Evolutionary conservation across 352 stramenopile species (phyloP), one percentile per base, ranked within the genome.

Genomic region (Globisporangium camurandrum): DNA sequence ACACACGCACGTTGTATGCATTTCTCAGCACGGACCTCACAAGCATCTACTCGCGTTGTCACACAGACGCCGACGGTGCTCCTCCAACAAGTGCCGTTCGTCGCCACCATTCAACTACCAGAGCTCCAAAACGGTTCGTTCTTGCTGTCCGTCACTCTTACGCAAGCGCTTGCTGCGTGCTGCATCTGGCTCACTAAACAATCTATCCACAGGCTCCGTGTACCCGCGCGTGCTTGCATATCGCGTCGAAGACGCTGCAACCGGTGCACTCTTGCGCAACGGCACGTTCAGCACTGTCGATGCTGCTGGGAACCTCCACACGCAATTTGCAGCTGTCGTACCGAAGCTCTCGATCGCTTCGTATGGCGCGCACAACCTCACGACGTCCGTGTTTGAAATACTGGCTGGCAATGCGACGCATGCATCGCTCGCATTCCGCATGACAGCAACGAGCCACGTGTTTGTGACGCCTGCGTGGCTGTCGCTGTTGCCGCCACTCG

Each of bases 381-480:
- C 66, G 23, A 84, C 75, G 1, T 34, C 30, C 30, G n/a, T n/a
- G n/a, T n/a, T n/a, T n/a, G 38, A 40, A 67, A 49, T 31, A 46
- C 20, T 27, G 22, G 20, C 22, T 12, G 36, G 17, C 20, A 12
- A 10, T 24, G 24, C 33, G 2, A 70, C 61, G 17, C 45, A 69
- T n/a, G 64, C 59, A 30, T 64, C 53, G 1, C 49, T 71, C n/a
- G 36, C 54, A 39, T 81, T 83, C 48, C 68, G 59, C 34, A 44
- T 58, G 2, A 71, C 62, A 16, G 24, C 66, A 20, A 72, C 61
- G 38, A 73, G 46, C 17, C 44, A 43, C 6, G 74, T 90, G 28
- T 70, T 75, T 36, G 78, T 88, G 6, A 81, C 75, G 19, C 75
- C 76, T 27, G 81, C 78, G 1, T 92, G 75, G 71, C 54, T 92